These are phyloP conservation scores for Cryptosporidium felis DNA, from an alignment of 169 alveolate species.

Conservation along the genomic window DNA sequence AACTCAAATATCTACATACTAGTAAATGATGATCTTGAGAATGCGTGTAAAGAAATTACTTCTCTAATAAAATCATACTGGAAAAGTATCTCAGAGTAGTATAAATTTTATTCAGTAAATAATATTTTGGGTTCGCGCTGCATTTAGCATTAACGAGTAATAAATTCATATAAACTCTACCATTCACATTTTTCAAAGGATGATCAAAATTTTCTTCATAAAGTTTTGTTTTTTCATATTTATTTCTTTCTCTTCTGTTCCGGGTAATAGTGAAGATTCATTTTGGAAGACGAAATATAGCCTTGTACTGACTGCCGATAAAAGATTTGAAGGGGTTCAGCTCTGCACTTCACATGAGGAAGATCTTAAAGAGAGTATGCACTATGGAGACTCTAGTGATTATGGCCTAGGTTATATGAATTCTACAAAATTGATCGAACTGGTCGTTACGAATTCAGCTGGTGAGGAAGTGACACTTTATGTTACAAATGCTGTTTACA, in stretches of 20 bases:
- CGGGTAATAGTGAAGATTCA: not conserved
- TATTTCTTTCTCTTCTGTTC: not conserved
- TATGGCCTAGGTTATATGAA: too few relatives aligned
- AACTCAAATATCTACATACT: not conserved
- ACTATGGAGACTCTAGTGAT: not conserved
- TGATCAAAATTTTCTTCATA: not conserved
- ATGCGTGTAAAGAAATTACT: not conserved
- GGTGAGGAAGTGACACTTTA: constrained; percentile 23
- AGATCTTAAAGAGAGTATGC: not conserved
- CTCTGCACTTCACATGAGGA: not conserved
- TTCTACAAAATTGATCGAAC: not conserved
- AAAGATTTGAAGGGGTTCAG: not conserved
- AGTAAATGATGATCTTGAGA: constrained; percentile 34
- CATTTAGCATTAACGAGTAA: not conserved
- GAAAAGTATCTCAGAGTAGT: constrained; percentile 8
- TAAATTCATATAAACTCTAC: not conserved
- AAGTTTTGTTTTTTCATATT: not conserved
- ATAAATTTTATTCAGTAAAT: not conserved
- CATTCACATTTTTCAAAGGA: not conserved
- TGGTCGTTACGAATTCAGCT: constrained; percentile 9
- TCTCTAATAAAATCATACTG: not conserved
- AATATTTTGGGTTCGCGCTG: not conserved
- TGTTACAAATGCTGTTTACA: constrained; percentile 9
- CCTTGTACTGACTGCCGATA: constrained; percentile 9
- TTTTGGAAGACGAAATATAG: constrained; percentile 26